Percentiles rank a stretch among this genome's conserved stretches.
These are phyloP conservation scores for Wickerhamomyces xylosicus DNA, from an alignment of 805 yeast species.

Conservation along the genomic window DNA sequence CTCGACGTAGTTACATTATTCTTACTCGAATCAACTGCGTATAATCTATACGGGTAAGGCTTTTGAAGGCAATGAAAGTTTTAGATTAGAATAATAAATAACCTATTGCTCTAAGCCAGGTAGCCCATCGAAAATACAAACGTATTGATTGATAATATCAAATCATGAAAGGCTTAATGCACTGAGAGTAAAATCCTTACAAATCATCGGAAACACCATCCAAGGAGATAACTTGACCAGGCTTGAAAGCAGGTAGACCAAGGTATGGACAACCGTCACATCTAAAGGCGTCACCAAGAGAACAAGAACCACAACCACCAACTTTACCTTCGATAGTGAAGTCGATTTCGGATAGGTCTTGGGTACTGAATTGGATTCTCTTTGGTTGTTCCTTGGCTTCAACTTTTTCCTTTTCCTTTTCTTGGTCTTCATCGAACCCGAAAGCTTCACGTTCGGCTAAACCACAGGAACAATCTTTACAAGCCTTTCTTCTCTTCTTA, in stretches of 20 bases:
- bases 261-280: conserved; percentile 97
- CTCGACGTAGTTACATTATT: no score
- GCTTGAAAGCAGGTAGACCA: conserved; percentile 97
- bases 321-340: conserved; percentile 95
- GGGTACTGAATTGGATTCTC: conserved; percentile 38
- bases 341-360: conserved; percentile 83
- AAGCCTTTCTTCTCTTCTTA: conserved; percentile 73
- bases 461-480: conserved; percentile 98
- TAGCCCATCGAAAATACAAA: no score
- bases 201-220: conserved; percentile 72
- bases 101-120: no score
- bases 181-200: no score
- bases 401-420: conserved; percentile 29
- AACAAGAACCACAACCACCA: conserved; percentile 96
- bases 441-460: conserved; percentile 77
- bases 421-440: conserved; percentile 32
- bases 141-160: no score
- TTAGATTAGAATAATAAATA: no score
- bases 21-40: no score
- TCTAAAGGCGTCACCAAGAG: conserved; percentile 95
- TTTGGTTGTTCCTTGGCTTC: conserved; percentile 28
- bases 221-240: conserved; percentile 82
- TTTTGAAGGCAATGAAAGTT: no score
- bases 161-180: no score
- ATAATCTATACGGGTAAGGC: no score